phyloP scores from a whole-genome alignment of 352 stramenopile species.

The Phytophthora fragariaefolia region DNA sequence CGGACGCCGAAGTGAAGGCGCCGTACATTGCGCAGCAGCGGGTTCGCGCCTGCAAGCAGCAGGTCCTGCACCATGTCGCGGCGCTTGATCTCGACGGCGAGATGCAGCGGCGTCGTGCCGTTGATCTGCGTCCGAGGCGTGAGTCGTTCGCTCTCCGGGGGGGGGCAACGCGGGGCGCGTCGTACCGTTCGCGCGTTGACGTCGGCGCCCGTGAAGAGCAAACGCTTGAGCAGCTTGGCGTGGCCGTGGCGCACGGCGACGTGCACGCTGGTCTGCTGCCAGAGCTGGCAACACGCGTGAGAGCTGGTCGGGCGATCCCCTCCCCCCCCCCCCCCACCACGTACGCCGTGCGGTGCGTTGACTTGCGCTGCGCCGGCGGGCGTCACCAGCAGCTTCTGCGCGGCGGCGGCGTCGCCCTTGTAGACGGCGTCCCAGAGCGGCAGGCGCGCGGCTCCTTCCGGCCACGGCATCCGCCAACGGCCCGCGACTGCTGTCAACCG shows the following conservation, averaged over 20 bases:
- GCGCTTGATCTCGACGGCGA: conserved; percentile 55
- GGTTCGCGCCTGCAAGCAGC: conserved; percentile 61
- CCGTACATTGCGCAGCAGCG: conserved; percentile 62
- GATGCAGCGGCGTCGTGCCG: conserved; percentile 64
- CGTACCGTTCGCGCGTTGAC: conserved; percentile 57
- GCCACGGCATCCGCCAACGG: conserved; percentile 41
- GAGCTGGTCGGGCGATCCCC: no score
- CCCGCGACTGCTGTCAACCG: conserved; percentile 32
- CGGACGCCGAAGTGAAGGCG: background rate
- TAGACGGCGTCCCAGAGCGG: conserved; percentile 75
- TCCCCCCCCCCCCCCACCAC: background rate
- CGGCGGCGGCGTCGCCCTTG: conserved; percentile 35
- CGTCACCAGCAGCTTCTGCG: conserved; percentile 52
- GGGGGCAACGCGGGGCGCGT: no score
- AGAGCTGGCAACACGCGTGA: no score
- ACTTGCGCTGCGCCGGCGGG: conserved; percentile 42
- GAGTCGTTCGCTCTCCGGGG: no score
- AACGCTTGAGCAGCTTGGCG: conserved; percentile 61
- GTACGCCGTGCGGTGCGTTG: conserved; percentile 59
- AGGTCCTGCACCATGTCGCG: conserved; percentile 67
- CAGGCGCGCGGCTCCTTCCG: conserved; percentile 46
- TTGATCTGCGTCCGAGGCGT: conserved; percentile 51
- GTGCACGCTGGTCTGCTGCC: conserved; percentile 69
- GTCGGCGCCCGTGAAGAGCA: conserved; percentile 55
- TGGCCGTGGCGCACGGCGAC: conserved; percentile 58